A percentile compares a stretch with the other conserved stretches of the same genome.
Evolutionary conservation across 1,284 basidiomycete genomes (phyloP).

Genomic region (Rhodotorula sp.): DNA sequence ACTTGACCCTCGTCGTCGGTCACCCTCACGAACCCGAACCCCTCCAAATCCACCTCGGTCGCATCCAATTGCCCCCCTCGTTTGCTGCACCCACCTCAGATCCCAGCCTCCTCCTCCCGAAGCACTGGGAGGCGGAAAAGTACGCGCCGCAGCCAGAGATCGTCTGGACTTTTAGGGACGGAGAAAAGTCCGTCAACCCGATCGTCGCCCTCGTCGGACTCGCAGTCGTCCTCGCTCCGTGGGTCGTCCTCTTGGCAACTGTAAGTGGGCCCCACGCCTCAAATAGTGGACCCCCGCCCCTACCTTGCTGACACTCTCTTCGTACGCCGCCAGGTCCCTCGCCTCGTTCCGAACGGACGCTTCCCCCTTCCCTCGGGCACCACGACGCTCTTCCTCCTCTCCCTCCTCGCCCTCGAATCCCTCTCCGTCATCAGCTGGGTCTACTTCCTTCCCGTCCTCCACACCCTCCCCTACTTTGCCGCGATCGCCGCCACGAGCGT

Average conservation of each 20-base stretch:
- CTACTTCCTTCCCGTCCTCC: slow-evolving; percentile 23
- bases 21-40: neutral
- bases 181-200: slow-evolving; percentile 17
- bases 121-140: slow-evolving; percentile 29
- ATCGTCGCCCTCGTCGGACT: slow-evolving; percentile 18
- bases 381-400: slow-evolving; percentile 19
- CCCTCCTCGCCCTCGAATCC: slow-evolving; percentile 22
- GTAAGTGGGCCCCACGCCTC: slow-evolving; percentile 6
- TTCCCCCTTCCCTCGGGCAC: neutral
- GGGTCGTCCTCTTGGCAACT: slow-evolving; percentile 19
- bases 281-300: neutral
- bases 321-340: neutral
- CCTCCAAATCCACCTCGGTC: slow-evolving; percentile 31
- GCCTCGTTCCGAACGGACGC: slow-evolving; percentile 18
- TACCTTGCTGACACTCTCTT: neutral
- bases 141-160: slow-evolving; percentile 19
- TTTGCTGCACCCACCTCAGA: neutral
- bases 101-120: slow-evolving; percentile 5
- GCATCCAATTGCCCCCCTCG: slow-evolving; percentile 26
- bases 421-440: slow-evolving; percentile 29
- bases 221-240: slow-evolving; percentile 27
- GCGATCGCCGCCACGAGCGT: slow-evolving; percentile 9
- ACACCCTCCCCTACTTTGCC: slow-evolving; percentile 23
- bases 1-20: slow-evolving; percentile 34
- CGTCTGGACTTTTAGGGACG: slow-evolving; percentile 23